Conservation (phyloP, 1,139 yeast species). For the Casaregolazyma lundiana region DNA sequence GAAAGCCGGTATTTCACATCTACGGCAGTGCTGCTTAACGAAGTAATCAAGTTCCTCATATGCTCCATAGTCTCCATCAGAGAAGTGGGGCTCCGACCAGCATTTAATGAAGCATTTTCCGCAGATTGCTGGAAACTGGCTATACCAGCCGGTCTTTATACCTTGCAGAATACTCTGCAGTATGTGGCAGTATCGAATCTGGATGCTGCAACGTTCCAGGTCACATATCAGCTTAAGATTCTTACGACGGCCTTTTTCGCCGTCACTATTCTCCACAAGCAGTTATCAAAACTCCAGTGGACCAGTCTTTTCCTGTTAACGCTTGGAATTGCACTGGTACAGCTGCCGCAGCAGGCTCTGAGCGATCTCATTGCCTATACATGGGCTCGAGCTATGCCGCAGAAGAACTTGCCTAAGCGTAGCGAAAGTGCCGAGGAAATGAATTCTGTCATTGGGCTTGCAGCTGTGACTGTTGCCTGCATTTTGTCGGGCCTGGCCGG, state of each 20-base stretch:
- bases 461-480: conserved; percentile 39
- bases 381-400: conserved; percentile 5
- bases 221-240: conserved; percentile 41
- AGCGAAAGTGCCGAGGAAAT: conserved; percentile 17
- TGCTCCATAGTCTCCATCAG: conserved; percentile 28
- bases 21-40: conserved; percentile 41
- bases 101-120: conserved; percentile 32
- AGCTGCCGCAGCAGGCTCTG: conserved; percentile 34
- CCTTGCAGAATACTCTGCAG: conserved; percentile 39
- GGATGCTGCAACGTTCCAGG: conserved; percentile 42
- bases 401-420: neutral
- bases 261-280: conserved; percentile 36
- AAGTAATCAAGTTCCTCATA: conserved; percentile 35
- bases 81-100: conserved; percentile 25
- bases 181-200: conserved; percentile 41
- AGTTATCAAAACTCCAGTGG: conserved; percentile 35
- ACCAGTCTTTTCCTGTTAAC: conserved; percentile 36
- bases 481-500: conserved; percentile 40
- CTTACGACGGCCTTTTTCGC: conserved; percentile 42
- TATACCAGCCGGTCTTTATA: conserved; percentile 39
- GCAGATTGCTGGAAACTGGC: conserved; percentile 39
- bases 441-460: conserved; percentile 32
- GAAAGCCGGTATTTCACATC: conserved; percentile 36
- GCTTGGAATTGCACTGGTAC: conserved; percentile 39
- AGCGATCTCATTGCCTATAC: conserved; percentile 18